Conservation (phyloP, 306 rosid genomes). For the Datisca glomerata region DNA sequence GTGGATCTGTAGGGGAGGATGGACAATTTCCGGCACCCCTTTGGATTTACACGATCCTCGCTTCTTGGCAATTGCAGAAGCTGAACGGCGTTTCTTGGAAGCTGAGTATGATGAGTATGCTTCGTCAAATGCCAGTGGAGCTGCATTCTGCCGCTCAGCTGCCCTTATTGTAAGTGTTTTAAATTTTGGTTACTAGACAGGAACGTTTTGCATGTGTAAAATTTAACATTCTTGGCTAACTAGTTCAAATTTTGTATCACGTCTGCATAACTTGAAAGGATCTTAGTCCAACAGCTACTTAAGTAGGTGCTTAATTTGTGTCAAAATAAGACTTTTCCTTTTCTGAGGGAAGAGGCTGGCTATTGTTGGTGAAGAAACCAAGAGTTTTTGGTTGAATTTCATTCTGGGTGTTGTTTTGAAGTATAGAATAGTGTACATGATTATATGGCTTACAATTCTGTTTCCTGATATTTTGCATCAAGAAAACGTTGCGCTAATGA, state of each 20-base stretch:
- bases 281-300: no score
- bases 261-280: not conserved
- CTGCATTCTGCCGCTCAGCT: conserved; percentile 91
- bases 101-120: conserved; percentile 93
- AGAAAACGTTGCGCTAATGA: no score
- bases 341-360: no score
- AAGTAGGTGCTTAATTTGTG: no score
- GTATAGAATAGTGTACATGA: no score
- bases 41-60: conserved; percentile 94
- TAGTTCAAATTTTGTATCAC: no score
- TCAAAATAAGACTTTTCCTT: no score
- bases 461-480: no score
- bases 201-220: no score
- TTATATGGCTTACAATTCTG: no score
- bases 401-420: not conserved
- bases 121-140: conserved; percentile 78
- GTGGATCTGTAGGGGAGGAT: conserved; percentile 62
- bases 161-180: conserved; percentile 69
- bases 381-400: not conserved
- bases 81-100: conserved; percentile 81
- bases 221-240: no score
- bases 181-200: not conserved
- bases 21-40: conserved; percentile 96
- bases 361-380: no score
- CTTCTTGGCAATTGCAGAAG: conserved; percentile 90